phyloP scores from a whole-genome alignment of 2,329 filamentous ascomycete genomes.

The Raffaelea arxii region DNA sequence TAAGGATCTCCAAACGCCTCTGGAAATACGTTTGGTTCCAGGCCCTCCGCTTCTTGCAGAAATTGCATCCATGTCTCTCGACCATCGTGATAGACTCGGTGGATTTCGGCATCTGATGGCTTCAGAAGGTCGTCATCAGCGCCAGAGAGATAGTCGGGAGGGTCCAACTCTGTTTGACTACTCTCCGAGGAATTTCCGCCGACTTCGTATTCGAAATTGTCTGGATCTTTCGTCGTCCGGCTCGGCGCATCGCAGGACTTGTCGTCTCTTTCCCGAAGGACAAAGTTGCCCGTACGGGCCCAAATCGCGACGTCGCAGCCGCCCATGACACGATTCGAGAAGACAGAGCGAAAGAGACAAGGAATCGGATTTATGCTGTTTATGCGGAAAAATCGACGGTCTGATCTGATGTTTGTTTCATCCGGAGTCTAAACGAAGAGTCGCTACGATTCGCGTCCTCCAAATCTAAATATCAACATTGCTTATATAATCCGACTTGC shows the following conservation, averaged over 20 bases:
- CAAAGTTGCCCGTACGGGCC: not conserved
- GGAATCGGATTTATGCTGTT: no score
- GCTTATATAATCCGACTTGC: no score
- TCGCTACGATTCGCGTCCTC: no score
- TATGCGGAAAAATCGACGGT: no score
- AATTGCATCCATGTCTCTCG: not conserved
- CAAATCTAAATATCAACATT: no score
- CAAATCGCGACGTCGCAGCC: not conserved
- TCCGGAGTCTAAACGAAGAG: no score
- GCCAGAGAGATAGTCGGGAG: conserved; percentile 1
- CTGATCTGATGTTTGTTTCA: no score
- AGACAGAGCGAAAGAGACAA: no score
- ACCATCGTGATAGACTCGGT: not conserved
- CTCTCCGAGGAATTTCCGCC: not conserved
- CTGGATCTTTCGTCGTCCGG: not conserved
- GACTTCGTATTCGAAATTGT: not conserved
- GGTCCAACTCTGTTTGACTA: not conserved
- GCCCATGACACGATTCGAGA: no score
- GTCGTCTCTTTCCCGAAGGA: not conserved
- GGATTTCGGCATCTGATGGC: not conserved
- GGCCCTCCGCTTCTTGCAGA: not conserved
- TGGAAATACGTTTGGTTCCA: not conserved
- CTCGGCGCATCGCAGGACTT: not conserved
- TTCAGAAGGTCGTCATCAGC: conserved; percentile 2
- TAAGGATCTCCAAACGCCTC: not conserved